These are phyloP conservation scores for Coniochaeta prunicola DNA, from an alignment of 2,329 filamentous ascomycete genomes.

Conservation along the genomic window DNA sequence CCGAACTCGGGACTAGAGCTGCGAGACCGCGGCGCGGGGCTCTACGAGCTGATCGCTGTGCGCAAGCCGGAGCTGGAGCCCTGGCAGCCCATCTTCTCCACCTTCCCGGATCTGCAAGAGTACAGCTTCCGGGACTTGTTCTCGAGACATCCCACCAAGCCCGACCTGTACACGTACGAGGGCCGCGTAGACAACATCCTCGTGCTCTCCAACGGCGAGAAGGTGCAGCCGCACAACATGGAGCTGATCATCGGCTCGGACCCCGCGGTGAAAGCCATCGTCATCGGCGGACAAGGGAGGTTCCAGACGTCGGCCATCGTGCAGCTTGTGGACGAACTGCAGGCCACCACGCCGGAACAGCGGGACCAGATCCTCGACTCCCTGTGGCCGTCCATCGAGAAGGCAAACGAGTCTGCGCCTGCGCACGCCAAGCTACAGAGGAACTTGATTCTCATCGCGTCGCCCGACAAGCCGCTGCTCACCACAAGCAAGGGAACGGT, in stretches of 20 bases:
- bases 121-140: slow-evolving; percentile 24
- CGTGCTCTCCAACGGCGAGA: slow-evolving; percentile 23
- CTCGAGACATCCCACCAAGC: slow-evolving; percentile 17
- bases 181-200: slow-evolving; percentile 22
- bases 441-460: slow-evolving; percentile 7
- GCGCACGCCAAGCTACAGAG: slow-evolving; percentile 7
- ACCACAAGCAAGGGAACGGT: slow-evolving; percentile 7
- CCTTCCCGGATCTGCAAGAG: slow-evolving; percentile 17
- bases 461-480: slow-evolving; percentile 5
- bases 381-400: slow-evolving; percentile 7
- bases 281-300: slow-evolving; percentile 7
- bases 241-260: slow-evolving; percentile 12
- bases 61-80: slow-evolving; percentile 13
- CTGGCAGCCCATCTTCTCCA: slow-evolving; percentile 25
- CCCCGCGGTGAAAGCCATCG: slow-evolving; percentile 2
- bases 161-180: slow-evolving; percentile 20
- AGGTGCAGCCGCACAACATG: slow-evolving; percentile 18
- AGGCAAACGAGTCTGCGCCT: slow-evolving; percentile 7
- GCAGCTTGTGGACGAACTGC: slow-evolving; percentile 2
- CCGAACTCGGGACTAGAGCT: slow-evolving; percentile 1
- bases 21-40: slow-evolving; percentile 10
- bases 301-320: slow-evolving; percentile 3
- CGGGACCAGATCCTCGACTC: not conserved
- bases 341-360: not conserved
- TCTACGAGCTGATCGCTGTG: slow-evolving; percentile 25